phyloP scores from a whole-genome alignment of 2,329 filamentous ascomycete genomes.

The Dactylellina parvicollis region DNA sequence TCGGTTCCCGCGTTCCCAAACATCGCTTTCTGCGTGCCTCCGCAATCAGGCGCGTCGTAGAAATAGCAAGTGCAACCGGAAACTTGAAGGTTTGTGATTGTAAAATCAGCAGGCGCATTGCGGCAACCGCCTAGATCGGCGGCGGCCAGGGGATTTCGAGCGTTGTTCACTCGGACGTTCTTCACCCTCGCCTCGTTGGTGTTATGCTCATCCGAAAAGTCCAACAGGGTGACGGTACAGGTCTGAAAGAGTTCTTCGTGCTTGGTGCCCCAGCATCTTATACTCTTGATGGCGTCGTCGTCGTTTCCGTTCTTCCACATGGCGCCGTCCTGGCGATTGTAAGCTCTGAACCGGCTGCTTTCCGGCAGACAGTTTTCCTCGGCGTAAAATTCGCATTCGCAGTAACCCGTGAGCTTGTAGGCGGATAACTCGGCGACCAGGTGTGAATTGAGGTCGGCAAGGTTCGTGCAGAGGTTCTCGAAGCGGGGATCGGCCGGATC shows the following conservation, averaged over 20 bases:
- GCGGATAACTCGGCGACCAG: slow-evolving; percentile 5
- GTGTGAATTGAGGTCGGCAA: not conserved
- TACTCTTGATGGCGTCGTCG: slow-evolving; percentile 16
- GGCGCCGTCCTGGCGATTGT: not conserved
- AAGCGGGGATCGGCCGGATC: not conserved
- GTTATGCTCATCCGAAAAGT: not conserved
- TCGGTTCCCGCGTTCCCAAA: not conserved
- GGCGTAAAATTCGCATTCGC: slow-evolving; percentile 27
- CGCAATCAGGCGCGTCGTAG: not conserved
- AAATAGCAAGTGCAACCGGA: not conserved
- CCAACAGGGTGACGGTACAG: not conserved
- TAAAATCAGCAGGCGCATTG: not conserved
- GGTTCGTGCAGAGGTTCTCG: slow-evolving; percentile 20
- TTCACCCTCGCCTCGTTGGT: not conserved
- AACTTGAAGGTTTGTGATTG: not conserved
- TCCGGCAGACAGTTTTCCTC: not conserved
- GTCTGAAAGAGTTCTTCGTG: not conserved
- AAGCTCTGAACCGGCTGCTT: slow-evolving; percentile 1
- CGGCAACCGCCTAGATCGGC: not conserved
- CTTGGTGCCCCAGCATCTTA: slow-evolving; percentile 8
- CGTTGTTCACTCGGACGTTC: not conserved
- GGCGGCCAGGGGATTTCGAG: not conserved
- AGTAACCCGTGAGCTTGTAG: slow-evolving; percentile 3
- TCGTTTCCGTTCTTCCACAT: slow-evolving; percentile 3
- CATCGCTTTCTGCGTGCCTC: not conserved